These are phyloP conservation scores for Elsinoe perseae DNA, from an alignment of 2,329 filamentous ascomycete genomes.

Conservation along the genomic window DNA sequence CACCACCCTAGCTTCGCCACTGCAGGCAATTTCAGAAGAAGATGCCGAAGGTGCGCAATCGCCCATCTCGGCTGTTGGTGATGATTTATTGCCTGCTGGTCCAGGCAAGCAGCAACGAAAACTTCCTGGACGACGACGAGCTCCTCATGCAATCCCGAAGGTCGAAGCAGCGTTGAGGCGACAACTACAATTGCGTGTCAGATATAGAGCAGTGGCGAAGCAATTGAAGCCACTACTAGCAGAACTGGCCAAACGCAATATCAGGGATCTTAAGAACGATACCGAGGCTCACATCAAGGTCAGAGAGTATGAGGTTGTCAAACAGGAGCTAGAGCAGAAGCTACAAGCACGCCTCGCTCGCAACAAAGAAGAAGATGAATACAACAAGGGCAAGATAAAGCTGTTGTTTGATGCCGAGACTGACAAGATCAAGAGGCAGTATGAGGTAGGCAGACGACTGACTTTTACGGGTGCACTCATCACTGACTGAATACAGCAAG, in stretches of 20 bases:
- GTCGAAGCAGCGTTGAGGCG: slow-evolving; percentile 46
- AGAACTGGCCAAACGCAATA: slow-evolving; percentile 54
- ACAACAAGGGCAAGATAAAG: slow-evolving; percentile 33
- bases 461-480: no score
- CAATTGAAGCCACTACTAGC: slow-evolving; percentile 57
- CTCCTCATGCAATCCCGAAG: slow-evolving; percentile 39
- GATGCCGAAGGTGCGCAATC: slow-evolving; percentile 15
- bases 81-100: slow-evolving; percentile 12
- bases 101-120: slow-evolving; percentile 14
- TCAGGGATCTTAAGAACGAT: slow-evolving; percentile 51
- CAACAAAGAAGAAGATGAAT: slow-evolving; percentile 32
- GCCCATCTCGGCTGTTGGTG: slow-evolving; percentile 12
- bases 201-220: slow-evolving; percentile 55
- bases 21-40: background rate
- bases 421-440: slow-evolving; percentile 31
- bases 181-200: slow-evolving; percentile 58
- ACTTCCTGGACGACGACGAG: slow-evolving; percentile 36
- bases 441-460: slow-evolving; percentile 26
- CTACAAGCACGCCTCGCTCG: slow-evolving; percentile 35
- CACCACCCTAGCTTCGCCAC: slow-evolving; percentile 11
- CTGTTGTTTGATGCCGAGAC: slow-evolving; percentile 30
- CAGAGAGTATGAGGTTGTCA: slow-evolving; percentile 47
- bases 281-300: slow-evolving; percentile 47
- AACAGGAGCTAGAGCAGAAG: slow-evolving; percentile 45
- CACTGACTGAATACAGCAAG: slow-evolving; percentile 13